Evolutionary conservation across 2,329 filamentous ascomycete genomes (phyloP).

Genomic region (Alternaria rosae): DNA sequence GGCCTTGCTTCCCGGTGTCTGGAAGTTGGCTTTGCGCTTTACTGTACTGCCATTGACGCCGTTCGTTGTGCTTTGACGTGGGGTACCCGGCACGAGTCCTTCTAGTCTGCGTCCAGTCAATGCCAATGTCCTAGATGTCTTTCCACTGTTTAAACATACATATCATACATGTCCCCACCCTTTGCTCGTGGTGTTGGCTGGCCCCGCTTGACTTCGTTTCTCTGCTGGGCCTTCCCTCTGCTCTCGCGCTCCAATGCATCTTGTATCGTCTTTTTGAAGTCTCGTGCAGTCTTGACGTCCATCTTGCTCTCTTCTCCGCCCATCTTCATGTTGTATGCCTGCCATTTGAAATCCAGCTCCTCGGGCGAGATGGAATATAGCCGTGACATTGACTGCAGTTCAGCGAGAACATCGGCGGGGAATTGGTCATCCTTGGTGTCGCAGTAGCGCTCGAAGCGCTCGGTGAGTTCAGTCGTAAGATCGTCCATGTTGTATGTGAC

Average conservation of each 20-base stretch:
- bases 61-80: slow-evolving; percentile 49
- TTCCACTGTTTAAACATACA: slow-evolving; percentile 59
- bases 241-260: slow-evolving; percentile 81
- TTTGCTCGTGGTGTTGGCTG: slow-evolving; percentile 66
- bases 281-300: slow-evolving; percentile 73
- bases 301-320: slow-evolving; percentile 77
- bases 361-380: slow-evolving; percentile 82
- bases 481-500: slow-evolving; percentile 56
- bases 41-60: slow-evolving; percentile 56
- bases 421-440: slow-evolving; percentile 62
- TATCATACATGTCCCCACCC: slow-evolving; percentile 77
- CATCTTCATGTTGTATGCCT: slow-evolving; percentile 96
- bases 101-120: slow-evolving; percentile 52
- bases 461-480: slow-evolving; percentile 61
- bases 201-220: slow-evolving; percentile 66
- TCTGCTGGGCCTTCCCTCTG: slow-evolving; percentile 70
- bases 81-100: slow-evolving; percentile 56
- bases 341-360: slow-evolving; percentile 98
- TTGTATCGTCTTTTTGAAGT: slow-evolving; percentile 86
- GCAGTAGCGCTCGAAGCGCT: slow-evolving; percentile 69
- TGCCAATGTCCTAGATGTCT: not conserved
- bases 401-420: slow-evolving; percentile 77
- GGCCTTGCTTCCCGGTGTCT: slow-evolving; percentile 58
- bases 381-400: slow-evolving; percentile 85
- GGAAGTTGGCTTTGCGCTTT: slow-evolving; percentile 63